These are phyloP conservation scores for Macaranga tanarius DNA, from an alignment of 441 rosid genomes.

Conservation along the genomic window DNA sequence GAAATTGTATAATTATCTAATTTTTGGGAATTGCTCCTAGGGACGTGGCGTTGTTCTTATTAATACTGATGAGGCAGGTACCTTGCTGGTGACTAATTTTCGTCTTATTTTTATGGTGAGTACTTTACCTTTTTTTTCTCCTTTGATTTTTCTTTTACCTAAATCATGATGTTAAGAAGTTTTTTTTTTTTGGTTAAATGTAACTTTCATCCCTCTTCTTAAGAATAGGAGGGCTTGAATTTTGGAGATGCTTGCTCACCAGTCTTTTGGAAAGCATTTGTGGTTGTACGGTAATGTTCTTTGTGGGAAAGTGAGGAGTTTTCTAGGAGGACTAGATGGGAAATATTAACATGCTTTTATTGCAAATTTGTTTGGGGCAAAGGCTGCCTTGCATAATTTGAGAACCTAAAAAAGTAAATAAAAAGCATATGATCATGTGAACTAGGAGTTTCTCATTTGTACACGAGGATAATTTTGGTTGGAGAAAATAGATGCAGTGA, in stretches of 20 bases:
- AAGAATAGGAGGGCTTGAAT: not conserved
- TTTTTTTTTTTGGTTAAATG: not conserved
- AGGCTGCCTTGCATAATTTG: not conserved
- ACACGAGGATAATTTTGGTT: not conserved
- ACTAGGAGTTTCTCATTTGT: too few relatives aligned
- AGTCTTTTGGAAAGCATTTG: not conserved
- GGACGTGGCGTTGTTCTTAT: constrained; percentile 80
- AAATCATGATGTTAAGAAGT: not conserved
- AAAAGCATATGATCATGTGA: not conserved
- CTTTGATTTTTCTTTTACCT: not conserved
- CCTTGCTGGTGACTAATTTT: constrained; percentile 78
- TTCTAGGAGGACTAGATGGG: too few relatives aligned
- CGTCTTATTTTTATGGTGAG: constrained; percentile 93
- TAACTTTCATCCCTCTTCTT: not conserved
- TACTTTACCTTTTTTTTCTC: not conserved
- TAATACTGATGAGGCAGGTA: constrained; percentile 81
- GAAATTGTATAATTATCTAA: not conserved
- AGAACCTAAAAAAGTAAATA: not conserved
- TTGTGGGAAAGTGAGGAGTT: not conserved
- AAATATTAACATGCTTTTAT: too few relatives aligned
- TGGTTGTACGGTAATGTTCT: not conserved
- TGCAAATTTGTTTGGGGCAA: too few relatives aligned
- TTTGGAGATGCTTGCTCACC: not conserved
- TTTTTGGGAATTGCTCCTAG: constrained; percentile 42
- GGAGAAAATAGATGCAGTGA: not conserved